Conservation (phyloP, 495 filamentous ascomycete species). For the Choiromyces venosus region DNA sequence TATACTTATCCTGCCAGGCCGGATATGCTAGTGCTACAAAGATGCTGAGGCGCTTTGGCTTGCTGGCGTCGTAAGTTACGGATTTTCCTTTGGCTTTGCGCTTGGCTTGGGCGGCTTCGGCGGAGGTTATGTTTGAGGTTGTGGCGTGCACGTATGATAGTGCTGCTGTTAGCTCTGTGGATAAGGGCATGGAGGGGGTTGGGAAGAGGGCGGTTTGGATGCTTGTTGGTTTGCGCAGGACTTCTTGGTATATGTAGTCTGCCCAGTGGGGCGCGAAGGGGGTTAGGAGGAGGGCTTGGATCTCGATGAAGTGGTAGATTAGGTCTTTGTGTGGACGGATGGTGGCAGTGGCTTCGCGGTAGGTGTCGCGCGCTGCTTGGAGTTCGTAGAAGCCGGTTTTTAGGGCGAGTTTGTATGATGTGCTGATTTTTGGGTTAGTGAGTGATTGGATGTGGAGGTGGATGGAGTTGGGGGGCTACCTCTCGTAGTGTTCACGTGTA, state of each 20-base stretch:
- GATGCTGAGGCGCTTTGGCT: constrained; percentile 85
- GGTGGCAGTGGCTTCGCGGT: constrained; percentile 72
- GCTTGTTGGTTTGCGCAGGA: constrained; percentile 66
- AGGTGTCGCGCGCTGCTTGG: constrained; percentile 76
- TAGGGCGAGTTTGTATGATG: constrained; percentile 83
- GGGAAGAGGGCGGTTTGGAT: constrained; percentile 80
- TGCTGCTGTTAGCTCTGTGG: constrained; percentile 62
- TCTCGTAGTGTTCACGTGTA: constrained; percentile 67
- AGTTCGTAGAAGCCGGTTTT: constrained; percentile 90
- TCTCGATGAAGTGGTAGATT: constrained; percentile 68
- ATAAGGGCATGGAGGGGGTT: constrained; percentile 55
- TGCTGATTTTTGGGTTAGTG: constrained; percentile 46
- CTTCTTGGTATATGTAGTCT: constrained; percentile 86
- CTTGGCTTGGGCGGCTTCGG: constrained; percentile 72
- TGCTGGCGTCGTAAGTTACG: constrained; percentile 73
- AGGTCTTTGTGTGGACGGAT: constrained; percentile 78
- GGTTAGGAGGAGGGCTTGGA: constrained; percentile 75
- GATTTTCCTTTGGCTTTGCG: constrained; percentile 86
- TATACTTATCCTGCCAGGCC: constrained; percentile 84
- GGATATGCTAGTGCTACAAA: constrained; percentile 74
- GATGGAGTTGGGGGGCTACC: constrained; percentile 43
- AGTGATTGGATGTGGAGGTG: neutral
- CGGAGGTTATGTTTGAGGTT: constrained; percentile 71
- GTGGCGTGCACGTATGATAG: constrained; percentile 73
- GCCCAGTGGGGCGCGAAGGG: constrained; percentile 89